Conservation (phyloP, 2,329 filamentous ascomycete species). For the Boeremia exigua region DNA sequence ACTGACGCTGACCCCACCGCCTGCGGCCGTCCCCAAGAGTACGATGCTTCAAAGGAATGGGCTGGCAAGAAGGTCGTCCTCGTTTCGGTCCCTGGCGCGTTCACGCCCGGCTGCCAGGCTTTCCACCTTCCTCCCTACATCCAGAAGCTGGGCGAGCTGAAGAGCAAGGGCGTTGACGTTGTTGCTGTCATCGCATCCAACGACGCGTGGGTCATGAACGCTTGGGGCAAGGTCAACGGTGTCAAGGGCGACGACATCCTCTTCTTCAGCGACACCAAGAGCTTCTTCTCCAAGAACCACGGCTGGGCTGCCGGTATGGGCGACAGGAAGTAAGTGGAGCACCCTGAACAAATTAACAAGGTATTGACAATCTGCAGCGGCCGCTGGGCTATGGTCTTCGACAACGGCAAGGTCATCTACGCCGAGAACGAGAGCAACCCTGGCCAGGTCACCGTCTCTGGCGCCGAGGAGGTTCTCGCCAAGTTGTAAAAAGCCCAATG, state of each 20-base stretch:
- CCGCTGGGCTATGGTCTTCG: constrained; percentile 80
- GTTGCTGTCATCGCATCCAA: constrained; percentile 84
- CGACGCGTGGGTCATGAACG: constrained; percentile 86
- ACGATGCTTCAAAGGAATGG: constrained; percentile 80
- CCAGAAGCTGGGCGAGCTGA: constrained; percentile 71
- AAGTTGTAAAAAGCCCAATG: constrained; percentile 48
- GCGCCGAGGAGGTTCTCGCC: constrained; percentile 55
- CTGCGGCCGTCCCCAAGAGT: constrained; percentile 80
- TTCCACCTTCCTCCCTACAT: constrained; percentile 83
- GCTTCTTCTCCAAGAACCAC: constrained; percentile 77
- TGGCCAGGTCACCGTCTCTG: constrained; percentile 56
- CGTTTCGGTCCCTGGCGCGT: constrained; percentile 68
- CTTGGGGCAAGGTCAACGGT: constrained; percentile 87
- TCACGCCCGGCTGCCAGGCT: constrained; percentile 77
- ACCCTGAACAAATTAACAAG: no score
- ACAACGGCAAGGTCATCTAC: constrained; percentile 79
- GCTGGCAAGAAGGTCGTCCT: constrained; percentile 74
- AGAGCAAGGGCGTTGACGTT: constrained; percentile 80
- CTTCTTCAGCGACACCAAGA: constrained; percentile 76
- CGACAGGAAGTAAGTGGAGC: constrained; percentile 64
- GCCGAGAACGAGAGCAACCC: constrained; percentile 72
- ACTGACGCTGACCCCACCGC: constrained; percentile 72
- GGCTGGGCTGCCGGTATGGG: constrained; percentile 74
- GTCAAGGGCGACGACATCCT: constrained; percentile 75
- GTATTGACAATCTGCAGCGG: constrained; percentile 45